These are phyloP conservation scores for Stephania japonica DNA, from an alignment of 164 flowering plant genomes.

Conservation along the genomic window DNA sequence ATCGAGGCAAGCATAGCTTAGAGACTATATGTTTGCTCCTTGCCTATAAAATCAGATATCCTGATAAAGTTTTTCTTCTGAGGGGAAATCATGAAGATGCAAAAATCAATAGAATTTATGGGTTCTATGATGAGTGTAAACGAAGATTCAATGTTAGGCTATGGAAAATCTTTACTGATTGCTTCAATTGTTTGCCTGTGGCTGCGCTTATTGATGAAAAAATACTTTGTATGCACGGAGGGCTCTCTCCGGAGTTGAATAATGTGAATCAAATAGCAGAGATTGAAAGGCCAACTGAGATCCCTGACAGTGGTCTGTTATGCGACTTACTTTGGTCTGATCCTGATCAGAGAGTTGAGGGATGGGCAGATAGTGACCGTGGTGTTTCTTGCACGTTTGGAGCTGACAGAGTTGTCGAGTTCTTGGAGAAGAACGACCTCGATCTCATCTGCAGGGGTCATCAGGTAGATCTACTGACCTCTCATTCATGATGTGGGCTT, in stretches of 20 bases:
- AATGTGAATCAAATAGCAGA: constrained; percentile 39
- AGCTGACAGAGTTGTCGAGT: constrained; percentile 38
- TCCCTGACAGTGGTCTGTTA: constrained; percentile 52
- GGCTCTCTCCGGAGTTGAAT: constrained; percentile 45
- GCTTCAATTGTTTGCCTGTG: constrained; percentile 56
- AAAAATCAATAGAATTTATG: constrained; percentile 53
- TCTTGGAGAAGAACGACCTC: constrained; percentile 47
- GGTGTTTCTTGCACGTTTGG: constrained; percentile 56
- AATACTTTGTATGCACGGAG: constrained; percentile 60
- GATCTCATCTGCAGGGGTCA: constrained; percentile 61
- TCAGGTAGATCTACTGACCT: constrained; percentile 28
- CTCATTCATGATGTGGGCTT: too few relatives aligned
- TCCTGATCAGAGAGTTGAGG: constrained; percentile 38
- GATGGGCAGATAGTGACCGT: constrained; percentile 53
- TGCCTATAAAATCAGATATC: constrained; percentile 51
- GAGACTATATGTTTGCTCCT: constrained; percentile 56
- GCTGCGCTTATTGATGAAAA: constrained; percentile 52
- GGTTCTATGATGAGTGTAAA: constrained; percentile 57
- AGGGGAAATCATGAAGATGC: constrained; percentile 66
- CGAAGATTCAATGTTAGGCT: constrained; percentile 54
- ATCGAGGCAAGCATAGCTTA: constrained; percentile 53
- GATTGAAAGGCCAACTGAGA: constrained; percentile 44
- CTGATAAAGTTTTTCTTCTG: constrained; percentile 37
- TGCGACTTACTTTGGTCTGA: constrained; percentile 63
- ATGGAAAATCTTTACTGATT: constrained; percentile 55